These are phyloP conservation scores for Clavaria fumosa DNA, from an alignment of 768 basidiomycete species.

Conservation along the genomic window DNA sequence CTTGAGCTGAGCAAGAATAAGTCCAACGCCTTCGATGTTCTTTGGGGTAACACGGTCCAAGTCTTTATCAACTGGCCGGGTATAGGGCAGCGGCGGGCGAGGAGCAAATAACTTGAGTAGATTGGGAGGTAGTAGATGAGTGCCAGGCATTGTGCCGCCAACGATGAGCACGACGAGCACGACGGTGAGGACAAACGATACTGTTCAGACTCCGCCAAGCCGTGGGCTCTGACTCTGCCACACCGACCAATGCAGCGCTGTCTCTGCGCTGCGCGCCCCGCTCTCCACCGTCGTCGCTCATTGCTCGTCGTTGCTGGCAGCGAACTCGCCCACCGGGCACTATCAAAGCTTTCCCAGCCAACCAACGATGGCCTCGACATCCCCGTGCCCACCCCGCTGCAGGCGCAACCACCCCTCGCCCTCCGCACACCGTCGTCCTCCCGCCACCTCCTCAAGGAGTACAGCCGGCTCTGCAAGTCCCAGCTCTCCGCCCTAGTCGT, in stretches of 20 bases:
- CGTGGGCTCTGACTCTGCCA: too few relatives aligned
- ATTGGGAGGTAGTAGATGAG: conserved; percentile 87
- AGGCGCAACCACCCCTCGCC: conserved; percentile 20
- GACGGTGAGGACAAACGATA: too few relatives aligned
- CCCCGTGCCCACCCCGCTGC: conserved; percentile 10
- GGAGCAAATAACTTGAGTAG: conserved; percentile 94
- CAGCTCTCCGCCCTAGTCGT: conserved; percentile 75
- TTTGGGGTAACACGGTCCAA: conserved; percentile 59
- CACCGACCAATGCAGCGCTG: too few relatives aligned
- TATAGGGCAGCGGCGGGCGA: conserved; percentile 76
- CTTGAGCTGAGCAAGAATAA: conserved; percentile 53
- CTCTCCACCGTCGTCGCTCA: too few relatives aligned
- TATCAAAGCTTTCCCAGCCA: too few relatives aligned
- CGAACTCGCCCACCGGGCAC: too few relatives aligned
- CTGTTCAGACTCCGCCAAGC: conserved; percentile 5
- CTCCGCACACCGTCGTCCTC: too few relatives aligned
- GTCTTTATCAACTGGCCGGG: conserved; percentile 74
- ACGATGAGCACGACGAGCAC: too few relatives aligned
- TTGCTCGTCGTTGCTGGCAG: too few relatives aligned
- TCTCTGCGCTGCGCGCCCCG: too few relatives aligned
- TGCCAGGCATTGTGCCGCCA: conserved; percentile 38
- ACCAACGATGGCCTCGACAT: too few relatives aligned
- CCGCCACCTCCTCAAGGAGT: conserved; percentile 42
- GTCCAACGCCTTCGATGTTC: conserved; percentile 61
- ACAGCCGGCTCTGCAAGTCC: conserved; percentile 71